phyloP scores from a whole-genome alignment of 441 rosid species.

The Euphorbia schlechtendalii region DNA sequence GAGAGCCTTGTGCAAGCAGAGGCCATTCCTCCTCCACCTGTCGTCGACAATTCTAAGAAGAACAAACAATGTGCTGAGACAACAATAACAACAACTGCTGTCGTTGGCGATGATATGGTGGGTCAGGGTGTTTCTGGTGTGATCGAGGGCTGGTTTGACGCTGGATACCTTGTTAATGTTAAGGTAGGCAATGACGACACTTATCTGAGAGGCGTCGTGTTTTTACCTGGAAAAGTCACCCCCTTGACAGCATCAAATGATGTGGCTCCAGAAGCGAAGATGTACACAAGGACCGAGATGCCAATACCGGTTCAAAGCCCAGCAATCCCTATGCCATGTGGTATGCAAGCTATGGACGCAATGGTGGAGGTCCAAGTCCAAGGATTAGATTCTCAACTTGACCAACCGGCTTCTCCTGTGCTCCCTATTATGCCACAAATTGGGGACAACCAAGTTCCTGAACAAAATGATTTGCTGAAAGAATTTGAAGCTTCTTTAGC shows the following conservation, averaged over 20 bases:
- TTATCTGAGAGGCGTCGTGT: constrained; percentile 60
- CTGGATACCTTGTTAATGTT: constrained; percentile 63
- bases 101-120: constrained; percentile 32
- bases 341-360: constrained; percentile 30
- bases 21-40: constrained; percentile 26
- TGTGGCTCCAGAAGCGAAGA: constrained; percentile 60
- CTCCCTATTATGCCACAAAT: too few relatives aligned
- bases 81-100: constrained; percentile 8
- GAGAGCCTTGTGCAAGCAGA: constrained; percentile 34
- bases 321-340: constrained; percentile 16
- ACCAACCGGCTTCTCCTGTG: constrained; percentile 25
- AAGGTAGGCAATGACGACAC: constrained; percentile 47
- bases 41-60: constrained; percentile 25
- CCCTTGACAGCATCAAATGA: constrained; percentile 59
- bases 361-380: constrained; percentile 18
- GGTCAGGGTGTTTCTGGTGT: constrained; percentile 65
- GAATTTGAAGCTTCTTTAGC: constrained; percentile 20
- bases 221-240: constrained; percentile 40
- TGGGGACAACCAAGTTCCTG: too few relatives aligned
- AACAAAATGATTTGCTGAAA: constrained; percentile 18
- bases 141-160: constrained; percentile 64
- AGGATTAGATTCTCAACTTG: constrained; percentile 21
- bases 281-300: constrained; percentile 45
- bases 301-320: constrained; percentile 33
- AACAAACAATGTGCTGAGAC: constrained; percentile 21